Percentiles rank a stretch among this genome's conserved stretches.
These are phyloP conservation scores for Ustilago cynodontis DNA, from an alignment of 1,284 basidiomycete species.

Conservation along the genomic window DNA sequence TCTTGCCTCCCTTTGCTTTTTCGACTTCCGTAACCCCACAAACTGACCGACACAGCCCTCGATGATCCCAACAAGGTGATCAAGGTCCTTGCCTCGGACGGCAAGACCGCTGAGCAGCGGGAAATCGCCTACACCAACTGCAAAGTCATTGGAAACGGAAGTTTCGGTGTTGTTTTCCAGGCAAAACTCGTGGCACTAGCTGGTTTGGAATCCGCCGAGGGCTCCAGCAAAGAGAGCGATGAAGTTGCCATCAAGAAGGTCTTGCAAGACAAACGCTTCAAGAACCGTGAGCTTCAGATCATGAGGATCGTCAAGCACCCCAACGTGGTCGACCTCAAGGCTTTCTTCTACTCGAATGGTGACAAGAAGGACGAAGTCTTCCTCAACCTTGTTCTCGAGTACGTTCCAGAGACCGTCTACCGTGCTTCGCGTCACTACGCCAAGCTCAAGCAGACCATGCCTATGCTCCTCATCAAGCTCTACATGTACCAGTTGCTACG, in stretches of 20 bases:
- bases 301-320: constrained; percentile 98
- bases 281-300: constrained; percentile 99
- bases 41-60: constrained; percentile 44
- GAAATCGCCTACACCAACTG: constrained; percentile 95
- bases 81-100: constrained; percentile 93
- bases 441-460: constrained; percentile 99
- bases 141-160: constrained; percentile 98
- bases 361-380: constrained; percentile 99
- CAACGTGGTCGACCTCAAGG: constrained; percentile 96
- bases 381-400: constrained; percentile 98
- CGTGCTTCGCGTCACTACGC: constrained; percentile 98
- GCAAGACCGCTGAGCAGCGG: constrained; percentile 88
- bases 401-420: constrained; percentile 99
- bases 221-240: constrained; percentile 56
- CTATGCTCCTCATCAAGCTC: constrained; percentile 98
- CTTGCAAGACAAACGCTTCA: constrained; percentile 99
- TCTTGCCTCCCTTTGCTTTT: background rate
- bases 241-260: constrained; percentile 99
- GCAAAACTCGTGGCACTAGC: constrained; percentile 74
- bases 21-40: too few species aligned
- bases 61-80: constrained; percentile 96
- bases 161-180: constrained; percentile 96
- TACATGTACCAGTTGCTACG: constrained; percentile 98
- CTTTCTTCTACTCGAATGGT: constrained; percentile 99
- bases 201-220: constrained; percentile 39